Percentiles rank a stretch among this genome's conserved stretches.
Conservation (phyloP, 305 asterid genomes). For the Fraxinus sp. region DNA sequence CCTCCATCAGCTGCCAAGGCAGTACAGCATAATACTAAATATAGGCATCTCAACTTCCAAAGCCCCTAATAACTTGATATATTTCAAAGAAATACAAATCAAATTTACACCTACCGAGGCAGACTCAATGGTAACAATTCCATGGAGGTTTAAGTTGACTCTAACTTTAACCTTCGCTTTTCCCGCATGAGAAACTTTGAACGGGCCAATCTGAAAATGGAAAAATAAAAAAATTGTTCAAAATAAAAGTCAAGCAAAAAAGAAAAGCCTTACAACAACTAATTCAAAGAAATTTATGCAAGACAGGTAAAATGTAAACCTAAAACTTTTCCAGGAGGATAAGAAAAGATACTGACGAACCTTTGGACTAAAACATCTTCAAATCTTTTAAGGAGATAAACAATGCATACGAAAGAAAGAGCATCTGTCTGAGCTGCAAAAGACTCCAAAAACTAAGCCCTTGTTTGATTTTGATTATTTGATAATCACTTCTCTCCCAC, state of each 20-base stretch:
- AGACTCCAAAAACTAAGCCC: slow-evolving; percentile 4
- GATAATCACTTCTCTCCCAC: neutral
- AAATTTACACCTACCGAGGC: slow-evolving; percentile 61
- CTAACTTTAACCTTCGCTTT: slow-evolving; percentile 64
- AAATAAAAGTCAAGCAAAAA: neutral
- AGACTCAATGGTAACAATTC: slow-evolving; percentile 66
- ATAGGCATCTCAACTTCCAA: slow-evolving; percentile 21
- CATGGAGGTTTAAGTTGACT: slow-evolving; percentile 73
- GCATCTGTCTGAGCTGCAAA: slow-evolving; percentile 17
- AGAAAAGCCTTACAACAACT: neutral
- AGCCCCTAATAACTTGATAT: slow-evolving; percentile 13
- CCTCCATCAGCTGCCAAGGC: slow-evolving; percentile 67
- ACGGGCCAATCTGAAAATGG: slow-evolving; percentile 76
- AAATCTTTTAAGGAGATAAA: neutral
- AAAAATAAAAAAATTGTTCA: neutral
- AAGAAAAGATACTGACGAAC: slow-evolving; percentile 9
- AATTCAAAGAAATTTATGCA: neutral
- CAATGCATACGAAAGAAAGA: slow-evolving; percentile 8
- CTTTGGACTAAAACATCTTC: slow-evolving; percentile 23
- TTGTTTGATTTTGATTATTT: neutral
- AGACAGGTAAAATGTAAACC: slow-evolving; percentile 19
- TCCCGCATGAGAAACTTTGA: slow-evolving; percentile 53
- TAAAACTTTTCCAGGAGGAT: slow-evolving; percentile 11
- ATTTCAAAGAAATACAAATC: slow-evolving; percentile 10
- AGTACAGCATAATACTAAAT: slow-evolving; percentile 13